Conservation (phyloP, 331 rosid genomes). For the Pyracantha coccinea region DNA sequence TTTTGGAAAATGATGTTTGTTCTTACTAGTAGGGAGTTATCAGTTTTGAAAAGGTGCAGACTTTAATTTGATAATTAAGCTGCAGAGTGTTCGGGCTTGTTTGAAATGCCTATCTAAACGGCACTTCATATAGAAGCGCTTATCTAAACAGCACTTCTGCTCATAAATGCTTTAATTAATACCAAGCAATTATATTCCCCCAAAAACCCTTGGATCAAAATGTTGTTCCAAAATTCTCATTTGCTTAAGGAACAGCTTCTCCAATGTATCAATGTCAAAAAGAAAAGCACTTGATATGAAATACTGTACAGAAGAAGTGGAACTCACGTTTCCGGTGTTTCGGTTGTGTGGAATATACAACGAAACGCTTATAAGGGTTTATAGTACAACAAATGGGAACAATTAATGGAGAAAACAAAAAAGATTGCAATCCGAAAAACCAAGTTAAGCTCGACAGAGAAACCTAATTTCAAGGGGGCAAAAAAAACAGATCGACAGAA, state of each 20-base stretch:
- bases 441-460: constrained; percentile 3
- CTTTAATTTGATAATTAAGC: background rate
- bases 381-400: constrained; percentile 18
- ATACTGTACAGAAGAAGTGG: constrained; percentile 11
- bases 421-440: constrained; percentile 14
- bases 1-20: background rate
- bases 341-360: constrained; percentile 7
- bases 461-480: background rate
- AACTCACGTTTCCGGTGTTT: background rate
- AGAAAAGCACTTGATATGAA: background rate
- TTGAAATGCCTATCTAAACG: background rate
- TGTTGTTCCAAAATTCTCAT: no score
- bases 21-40: background rate
- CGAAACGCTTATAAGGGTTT: constrained; percentile 1
- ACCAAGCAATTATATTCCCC: background rate
- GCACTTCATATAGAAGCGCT: no score
- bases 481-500: background rate
- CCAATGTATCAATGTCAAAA: background rate
- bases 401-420: background rate
- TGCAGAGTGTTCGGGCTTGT: background rate
- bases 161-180: background rate
- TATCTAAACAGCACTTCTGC: background rate
- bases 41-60: background rate
- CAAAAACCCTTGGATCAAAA: background rate
- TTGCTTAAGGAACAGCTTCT: background rate